Evolutionary conservation across 164 flowering plant genomes (phyloP).

Genomic region (Vitis labrusca): DNA sequence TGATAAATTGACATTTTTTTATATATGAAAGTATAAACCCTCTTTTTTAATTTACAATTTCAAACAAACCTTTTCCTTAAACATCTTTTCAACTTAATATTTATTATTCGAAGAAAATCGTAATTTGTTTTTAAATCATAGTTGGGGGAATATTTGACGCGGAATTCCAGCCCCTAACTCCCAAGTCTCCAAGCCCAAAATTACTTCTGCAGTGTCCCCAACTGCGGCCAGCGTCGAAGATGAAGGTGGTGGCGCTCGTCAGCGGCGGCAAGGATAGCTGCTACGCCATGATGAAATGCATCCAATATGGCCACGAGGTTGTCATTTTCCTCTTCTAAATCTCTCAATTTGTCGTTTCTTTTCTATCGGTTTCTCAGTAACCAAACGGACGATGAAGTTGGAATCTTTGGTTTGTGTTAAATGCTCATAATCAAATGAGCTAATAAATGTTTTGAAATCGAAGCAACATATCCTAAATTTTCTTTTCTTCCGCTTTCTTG

Average conservation of each 20-base stretch:
- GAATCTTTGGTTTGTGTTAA: neutral
- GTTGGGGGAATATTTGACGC: too few species aligned
- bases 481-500: neutral
- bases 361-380: neutral
- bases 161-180: neutral
- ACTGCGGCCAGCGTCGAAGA: conserved; percentile 13
- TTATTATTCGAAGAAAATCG: too few species aligned
- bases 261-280: conserved; percentile 99
- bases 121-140: too few species aligned
- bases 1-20: too few species aligned
- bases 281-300: conserved; percentile 90
- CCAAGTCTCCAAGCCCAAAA: neutral
- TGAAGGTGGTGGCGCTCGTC: conserved; percentile 91
- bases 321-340: neutral
- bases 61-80: too few species aligned
- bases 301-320: conserved; percentile 86
- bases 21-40: too few species aligned
- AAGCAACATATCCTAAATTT: neutral
- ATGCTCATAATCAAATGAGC: too few species aligned
- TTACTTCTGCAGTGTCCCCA: too few species aligned
- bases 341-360: neutral
- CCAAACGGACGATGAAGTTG: neutral
- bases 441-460: too few species aligned
- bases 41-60: too few species aligned
- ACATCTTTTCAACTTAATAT: too few species aligned